A percentile compares a stretch with the other conserved stretches of the same genome.
Evolutionary conservation across 306 rosid species (phyloP).

Genomic region (Gillenia trifoliata): DNA sequence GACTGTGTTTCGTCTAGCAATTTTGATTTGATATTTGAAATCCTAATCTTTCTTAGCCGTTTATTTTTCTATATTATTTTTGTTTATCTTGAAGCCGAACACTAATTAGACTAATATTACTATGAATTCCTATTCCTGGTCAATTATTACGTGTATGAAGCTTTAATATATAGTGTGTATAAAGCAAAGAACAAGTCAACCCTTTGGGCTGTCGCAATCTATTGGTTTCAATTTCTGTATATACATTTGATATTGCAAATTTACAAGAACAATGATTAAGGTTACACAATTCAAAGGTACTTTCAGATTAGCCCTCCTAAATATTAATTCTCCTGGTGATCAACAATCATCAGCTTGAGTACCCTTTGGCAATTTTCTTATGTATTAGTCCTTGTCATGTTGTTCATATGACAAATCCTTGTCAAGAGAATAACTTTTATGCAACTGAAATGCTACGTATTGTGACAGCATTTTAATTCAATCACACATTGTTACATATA

Average conservation of each 20-base stretch:
- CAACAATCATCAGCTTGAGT: too few relatives aligned
- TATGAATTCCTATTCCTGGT: background rate
- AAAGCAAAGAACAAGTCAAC: constrained; percentile 6
- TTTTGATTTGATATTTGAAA: background rate
- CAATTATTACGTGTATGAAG: constrained; percentile 17
- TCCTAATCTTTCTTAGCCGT: background rate
- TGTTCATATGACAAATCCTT: too few relatives aligned
- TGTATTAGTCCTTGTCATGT: too few relatives aligned
- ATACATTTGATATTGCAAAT: background rate
- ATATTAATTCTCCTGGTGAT: background rate
- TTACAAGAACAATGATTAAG: background rate
- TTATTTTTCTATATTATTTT: background rate
- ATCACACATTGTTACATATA: too few relatives aligned
- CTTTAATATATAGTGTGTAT: background rate
- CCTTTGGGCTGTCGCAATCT: background rate
- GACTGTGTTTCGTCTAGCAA: too few relatives aligned
- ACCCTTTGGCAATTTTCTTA: too few relatives aligned
- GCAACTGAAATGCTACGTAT: too few relatives aligned
- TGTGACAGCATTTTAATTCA: too few relatives aligned
- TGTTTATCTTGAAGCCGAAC: constrained; percentile 8
- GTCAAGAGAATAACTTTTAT: too few relatives aligned
- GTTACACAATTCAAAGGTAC: background rate
- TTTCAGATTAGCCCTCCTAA: background rate
- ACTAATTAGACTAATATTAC: constrained; percentile 1
- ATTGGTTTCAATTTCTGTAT: background rate